Conservation (phyloP, 208 protist genomes). For the Angomonas ambiguus region DNA sequence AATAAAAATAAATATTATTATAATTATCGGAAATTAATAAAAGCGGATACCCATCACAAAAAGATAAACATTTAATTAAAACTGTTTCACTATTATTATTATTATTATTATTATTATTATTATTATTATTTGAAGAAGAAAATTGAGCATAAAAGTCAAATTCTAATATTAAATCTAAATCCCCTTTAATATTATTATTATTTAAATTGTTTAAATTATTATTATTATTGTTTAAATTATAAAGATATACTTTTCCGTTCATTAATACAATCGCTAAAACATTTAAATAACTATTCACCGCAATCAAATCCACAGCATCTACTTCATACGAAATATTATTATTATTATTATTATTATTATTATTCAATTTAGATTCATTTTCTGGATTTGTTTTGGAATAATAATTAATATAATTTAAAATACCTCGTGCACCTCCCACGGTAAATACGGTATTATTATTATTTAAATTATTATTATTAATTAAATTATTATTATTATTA, state of each 20-base stretch:
- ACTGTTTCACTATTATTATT: no score
- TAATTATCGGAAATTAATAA: slow-evolving; percentile 3
- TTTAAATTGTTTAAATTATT: slow-evolving; percentile 2
- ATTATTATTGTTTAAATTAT: slow-evolving; percentile 1
- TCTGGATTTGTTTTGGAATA: neutral
- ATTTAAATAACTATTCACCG: slow-evolving; percentile 1
- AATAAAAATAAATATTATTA: slow-evolving; percentile 3
- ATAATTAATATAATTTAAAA: neutral
- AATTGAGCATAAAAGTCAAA: neutral
- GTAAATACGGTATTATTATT: no score
- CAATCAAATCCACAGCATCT: neutral
- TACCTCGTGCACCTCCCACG: neutral
- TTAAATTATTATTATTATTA: slow-evolving; percentile 4
- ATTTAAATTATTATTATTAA: slow-evolving; percentile 2
- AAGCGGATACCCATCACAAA: neutral
- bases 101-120: slow-evolving; percentile 2
- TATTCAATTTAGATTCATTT: neutral
- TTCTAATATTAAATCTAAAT: slow-evolving; percentile 1
- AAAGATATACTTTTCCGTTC: neutral
- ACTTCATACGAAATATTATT: neutral
- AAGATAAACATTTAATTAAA: neutral
- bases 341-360: slow-evolving; percentile 4
- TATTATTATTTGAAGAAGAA: no score
- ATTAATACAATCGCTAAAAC: neutral
- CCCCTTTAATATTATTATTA: neutral